Percentiles rank a stretch among this genome's conserved stretches.
phyloP scores from a whole-genome alignment of 192 early-diverging fungal species.

The Backusella westeae region DNA sequence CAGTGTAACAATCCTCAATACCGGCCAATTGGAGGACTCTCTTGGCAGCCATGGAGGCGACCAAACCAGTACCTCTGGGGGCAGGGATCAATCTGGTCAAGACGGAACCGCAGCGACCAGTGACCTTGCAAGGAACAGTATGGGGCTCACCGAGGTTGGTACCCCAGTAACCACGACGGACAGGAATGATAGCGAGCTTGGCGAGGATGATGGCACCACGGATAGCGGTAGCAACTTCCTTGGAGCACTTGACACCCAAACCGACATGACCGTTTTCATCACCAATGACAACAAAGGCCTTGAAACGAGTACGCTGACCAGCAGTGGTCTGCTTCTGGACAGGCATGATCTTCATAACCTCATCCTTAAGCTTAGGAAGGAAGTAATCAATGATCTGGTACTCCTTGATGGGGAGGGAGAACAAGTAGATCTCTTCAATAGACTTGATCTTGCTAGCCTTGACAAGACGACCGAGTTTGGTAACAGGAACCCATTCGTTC shows the following conservation, averaged over 20 bases:
- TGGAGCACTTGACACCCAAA: slow-evolving; percentile 99
- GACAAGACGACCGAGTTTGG: slow-evolving; percentile 98
- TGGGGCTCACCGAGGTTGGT: slow-evolving; percentile 94
- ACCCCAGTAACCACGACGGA: slow-evolving; percentile 99
- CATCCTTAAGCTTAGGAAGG: slow-evolving; percentile 95
- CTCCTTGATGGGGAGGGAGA: slow-evolving; percentile 99
- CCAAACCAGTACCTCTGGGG: slow-evolving; percentile 99
- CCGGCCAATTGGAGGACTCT: slow-evolving; percentile 96
- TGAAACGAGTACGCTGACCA: slow-evolving; percentile 99
- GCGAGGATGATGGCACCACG: slow-evolving; percentile 98
- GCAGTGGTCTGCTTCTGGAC: slow-evolving; percentile 99
- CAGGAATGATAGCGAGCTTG: slow-evolving; percentile 97
- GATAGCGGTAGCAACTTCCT: slow-evolving; percentile 99
- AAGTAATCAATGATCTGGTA: slow-evolving; percentile 98
- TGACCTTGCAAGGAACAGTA: slow-evolving; percentile 98
- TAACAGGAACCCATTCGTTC: slow-evolving; percentile 90
- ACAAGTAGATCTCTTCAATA: slow-evolving; percentile 97
- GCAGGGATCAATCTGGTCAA: slow-evolving; percentile 93
- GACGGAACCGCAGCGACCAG: slow-evolving; percentile 94
- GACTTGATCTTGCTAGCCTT: slow-evolving; percentile 96
- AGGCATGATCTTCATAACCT: slow-evolving; percentile 99
- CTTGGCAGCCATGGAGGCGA: slow-evolving; percentile 97
- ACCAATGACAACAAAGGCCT: slow-evolving; percentile 99
- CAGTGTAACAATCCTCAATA: slow-evolving; percentile 98
- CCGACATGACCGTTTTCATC: slow-evolving; percentile 97